phyloP scores from a whole-genome alignment of 805 yeast genomes.

The Zygosaccharomyces bisporus region DNA sequence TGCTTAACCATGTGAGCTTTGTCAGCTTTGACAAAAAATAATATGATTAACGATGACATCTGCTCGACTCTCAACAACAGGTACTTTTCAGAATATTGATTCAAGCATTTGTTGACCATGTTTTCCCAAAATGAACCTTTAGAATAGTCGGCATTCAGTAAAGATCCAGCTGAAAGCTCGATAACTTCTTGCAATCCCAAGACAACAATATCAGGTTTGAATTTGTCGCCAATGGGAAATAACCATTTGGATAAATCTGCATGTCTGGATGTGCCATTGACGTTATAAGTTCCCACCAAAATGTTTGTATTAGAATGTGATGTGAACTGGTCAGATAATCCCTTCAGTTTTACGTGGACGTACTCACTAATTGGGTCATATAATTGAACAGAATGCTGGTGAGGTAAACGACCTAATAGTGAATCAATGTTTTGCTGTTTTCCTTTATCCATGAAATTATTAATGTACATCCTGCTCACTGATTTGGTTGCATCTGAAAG shows the following conservation, averaged over 20 bases:
- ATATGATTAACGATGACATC: slow-evolving; percentile 62
- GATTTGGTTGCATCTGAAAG: slow-evolving; percentile 96
- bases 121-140: slow-evolving; percentile 77
- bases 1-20: slow-evolving; percentile 56
- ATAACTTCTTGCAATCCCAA: slow-evolving; percentile 93
- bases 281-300: slow-evolving; percentile 82
- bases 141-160: slow-evolving; percentile 78
- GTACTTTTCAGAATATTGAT: slow-evolving; percentile 51
- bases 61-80: slow-evolving; percentile 70
- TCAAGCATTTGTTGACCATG: slow-evolving; percentile 58
- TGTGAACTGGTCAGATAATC: slow-evolving; percentile 49
- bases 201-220: slow-evolving; percentile 75
- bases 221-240: slow-evolving; percentile 62
- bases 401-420: slow-evolving; percentile 73
- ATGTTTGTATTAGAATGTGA: slow-evolving; percentile 56
- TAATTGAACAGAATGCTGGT: slow-evolving; percentile 64
- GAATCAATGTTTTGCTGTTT: slow-evolving; percentile 89
- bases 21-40: slow-evolving; percentile 57
- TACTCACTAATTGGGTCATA: slow-evolving; percentile 87
- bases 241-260: slow-evolving; percentile 72
- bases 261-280: slow-evolving; percentile 64
- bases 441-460: slow-evolving; percentile 88
- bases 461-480: slow-evolving; percentile 90
- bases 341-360: slow-evolving; percentile 58
- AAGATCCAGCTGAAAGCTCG: slow-evolving; percentile 87